Conservation (phyloP, 225 moss, liverwort and hornwort species). For the Physcomitrellopsis africana region DNA sequence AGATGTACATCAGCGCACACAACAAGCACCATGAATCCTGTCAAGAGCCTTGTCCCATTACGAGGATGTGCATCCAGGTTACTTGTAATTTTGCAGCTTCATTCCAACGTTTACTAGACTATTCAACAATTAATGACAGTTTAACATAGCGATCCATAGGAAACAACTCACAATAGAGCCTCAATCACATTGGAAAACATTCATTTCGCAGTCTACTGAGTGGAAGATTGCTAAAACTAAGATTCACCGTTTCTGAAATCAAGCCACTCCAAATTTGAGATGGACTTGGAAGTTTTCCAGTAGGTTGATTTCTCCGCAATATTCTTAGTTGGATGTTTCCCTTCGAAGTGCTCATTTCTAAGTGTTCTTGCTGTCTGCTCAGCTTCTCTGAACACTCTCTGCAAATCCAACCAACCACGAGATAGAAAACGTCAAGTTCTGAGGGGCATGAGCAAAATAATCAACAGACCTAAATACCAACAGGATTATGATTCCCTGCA, state of each 20-base stretch:
- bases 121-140: not conserved
- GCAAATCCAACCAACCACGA: conserved; percentile 33
- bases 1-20: not conserved
- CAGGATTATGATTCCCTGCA: not conserved
- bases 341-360: conserved; percentile 32
- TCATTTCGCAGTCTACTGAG: not conserved
- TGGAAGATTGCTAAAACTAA: not conserved
- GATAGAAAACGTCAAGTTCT: conserved; percentile 18
- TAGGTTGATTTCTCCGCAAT: not conserved
- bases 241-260: conserved; percentile 35
- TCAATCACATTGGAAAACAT: not conserved
- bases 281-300: conserved; percentile 27
- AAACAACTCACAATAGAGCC: not conserved
- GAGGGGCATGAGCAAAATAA: not conserved
- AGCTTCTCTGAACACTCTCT: conserved; percentile 82
- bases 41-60: not conserved
- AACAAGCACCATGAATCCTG: no score
- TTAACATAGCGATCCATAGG: not conserved
- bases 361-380: conserved; percentile 49
- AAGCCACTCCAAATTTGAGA: conserved; percentile 71
- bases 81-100: not conserved
- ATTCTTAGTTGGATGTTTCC: conserved; percentile 10
- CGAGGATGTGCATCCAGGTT: conserved; percentile 1
- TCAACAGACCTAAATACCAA: conserved; percentile 20
- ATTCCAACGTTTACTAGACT: not conserved